Conservation (phyloP, 2,329 filamentous ascomycete genomes). For the Epichloe festucae region DNA sequence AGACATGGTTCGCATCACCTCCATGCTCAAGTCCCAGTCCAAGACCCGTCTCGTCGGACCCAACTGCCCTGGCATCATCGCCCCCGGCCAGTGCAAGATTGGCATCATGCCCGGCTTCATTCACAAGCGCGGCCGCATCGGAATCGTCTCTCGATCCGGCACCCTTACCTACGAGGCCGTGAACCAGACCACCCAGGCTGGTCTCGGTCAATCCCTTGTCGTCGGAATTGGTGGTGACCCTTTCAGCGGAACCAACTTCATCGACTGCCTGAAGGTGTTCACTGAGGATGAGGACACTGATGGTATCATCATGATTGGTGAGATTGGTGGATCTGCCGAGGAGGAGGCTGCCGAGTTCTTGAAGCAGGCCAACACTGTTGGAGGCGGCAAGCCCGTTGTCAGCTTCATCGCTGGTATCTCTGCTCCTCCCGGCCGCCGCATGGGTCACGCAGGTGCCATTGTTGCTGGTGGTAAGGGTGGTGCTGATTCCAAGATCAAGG, state of each 20-base stretch:
- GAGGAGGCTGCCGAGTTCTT: slow-evolving; percentile 97
- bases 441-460: slow-evolving; percentile 98
- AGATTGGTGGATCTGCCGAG: slow-evolving; percentile 94
- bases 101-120: slow-evolving; percentile 99
- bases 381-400: slow-evolving; percentile 82
- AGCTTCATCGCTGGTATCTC: slow-evolving; percentile 98
- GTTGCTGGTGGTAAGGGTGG: slow-evolving; percentile 96
- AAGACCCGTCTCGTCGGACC: slow-evolving; percentile 95
- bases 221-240: slow-evolving; percentile 97
- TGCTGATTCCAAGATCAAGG: slow-evolving; percentile 95
- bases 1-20: slow-evolving; percentile 99
- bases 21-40: slow-evolving; percentile 92
- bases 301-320: slow-evolving; percentile 99
- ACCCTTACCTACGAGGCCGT: slow-evolving; percentile 99
- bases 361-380: slow-evolving; percentile 77
- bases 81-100: slow-evolving; percentile 94
- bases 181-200: slow-evolving; percentile 96
- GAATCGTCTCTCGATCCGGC: slow-evolving; percentile 95
- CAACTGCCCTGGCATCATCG: slow-evolving; percentile 98
- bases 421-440: slow-evolving; percentile 86
- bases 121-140: slow-evolving; percentile 97
- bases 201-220: slow-evolving; percentile 93
- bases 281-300: slow-evolving; percentile 91
- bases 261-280: slow-evolving; percentile 97
- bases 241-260: slow-evolving; percentile 98